Base-by-base conservation (phyloP, 345 rosid genomes). In the Cardamine chenopodiifolia region DNA sequence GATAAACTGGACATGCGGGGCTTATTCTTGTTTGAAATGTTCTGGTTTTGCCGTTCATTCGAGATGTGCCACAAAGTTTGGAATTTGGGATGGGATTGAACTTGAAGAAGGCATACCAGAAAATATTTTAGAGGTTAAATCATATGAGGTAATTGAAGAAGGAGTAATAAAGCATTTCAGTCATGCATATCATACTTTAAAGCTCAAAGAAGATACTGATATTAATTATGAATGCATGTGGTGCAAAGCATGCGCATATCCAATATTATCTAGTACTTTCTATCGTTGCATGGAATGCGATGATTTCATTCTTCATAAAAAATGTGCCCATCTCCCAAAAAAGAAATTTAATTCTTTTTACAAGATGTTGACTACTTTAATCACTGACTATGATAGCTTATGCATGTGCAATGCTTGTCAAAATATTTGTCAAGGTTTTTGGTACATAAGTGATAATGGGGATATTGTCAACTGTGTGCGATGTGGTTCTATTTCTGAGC, bases 401-500 rank as follows among this genome's bases (percentile, higher is more conserved):
- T 4, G 0, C 2, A 2, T 35, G 2, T 35, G 39, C 1, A 10
- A 35, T 35, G 39, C 12, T 35, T 35, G 13, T 35, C 39, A 35
- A 35, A 2, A 35, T 9, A 9, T 35, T 8, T 35, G 1, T 7
- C 39, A 35, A 35, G 39, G 39, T 35, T 35, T 35, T 2, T 2
- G 12, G 39, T 35, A 35, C 4, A 2, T 3, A 8, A 0, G 35
- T 6, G 35, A 32, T 31, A 31, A 31, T 8, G 3, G n/a, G n/a
- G n/a, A 8, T 32, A 7, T 2, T 32, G 0, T 32, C 10, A 8
- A 1, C 10, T 8, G 59, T 59, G 66, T 59, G 49, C 66, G 59
- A 14, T 70, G 65, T 44, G 73, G 73, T 31, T 57, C 73, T 5
- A 44, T 70, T 13, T 44, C 55, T n/a, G 74, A 58, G 22, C 66